Evolutionary conservation across 306 rosid genomes (phyloP).

Genomic region (Casuarina glauca): DNA sequence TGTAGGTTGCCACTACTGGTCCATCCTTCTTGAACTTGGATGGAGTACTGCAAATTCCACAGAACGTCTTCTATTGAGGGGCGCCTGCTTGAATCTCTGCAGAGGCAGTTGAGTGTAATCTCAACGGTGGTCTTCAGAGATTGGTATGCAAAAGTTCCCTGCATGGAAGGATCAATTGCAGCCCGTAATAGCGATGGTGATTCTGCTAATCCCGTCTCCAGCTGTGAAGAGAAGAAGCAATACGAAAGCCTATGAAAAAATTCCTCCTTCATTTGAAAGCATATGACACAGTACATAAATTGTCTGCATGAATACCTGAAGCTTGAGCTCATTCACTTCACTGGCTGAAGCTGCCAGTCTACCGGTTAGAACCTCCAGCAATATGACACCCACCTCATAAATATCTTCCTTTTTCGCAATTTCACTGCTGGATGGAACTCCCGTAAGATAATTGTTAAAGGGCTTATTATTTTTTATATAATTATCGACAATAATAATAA

Average conservation of each 20-base stretch:
- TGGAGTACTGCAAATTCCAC: slow-evolving; percentile 88
- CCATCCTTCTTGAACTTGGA: slow-evolving; percentile 94
- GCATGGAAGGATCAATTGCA: slow-evolving; percentile 45
- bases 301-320: slow-evolving; percentile 44
- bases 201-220: slow-evolving; percentile 64
- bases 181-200: slow-evolving; percentile 35
- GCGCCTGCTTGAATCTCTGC: slow-evolving; percentile 55
- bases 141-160: slow-evolving; percentile 61
- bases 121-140: slow-evolving; percentile 66
- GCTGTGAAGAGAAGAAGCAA: slow-evolving; percentile 37
- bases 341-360: slow-evolving; percentile 45
- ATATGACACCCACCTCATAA: slow-evolving; percentile 71
- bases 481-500: too few relatives aligned
- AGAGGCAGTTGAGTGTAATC: slow-evolving; percentile 70
- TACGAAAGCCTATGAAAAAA: neutral
- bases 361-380: slow-evolving; percentile 75
- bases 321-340: slow-evolving; percentile 55
- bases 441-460: too few relatives aligned
- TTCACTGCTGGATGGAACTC: slow-evolving; percentile 28
- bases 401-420: slow-evolving; percentile 82
- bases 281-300: neutral
- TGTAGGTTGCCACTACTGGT: slow-evolving; percentile 73
- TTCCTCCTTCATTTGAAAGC: neutral
- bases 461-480: too few relatives aligned
- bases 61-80: slow-evolving; percentile 88